Base-by-base conservation (phyloP, 495 filamentous ascomycete genomes). In the Podospora pseudopauciseta region DNA sequence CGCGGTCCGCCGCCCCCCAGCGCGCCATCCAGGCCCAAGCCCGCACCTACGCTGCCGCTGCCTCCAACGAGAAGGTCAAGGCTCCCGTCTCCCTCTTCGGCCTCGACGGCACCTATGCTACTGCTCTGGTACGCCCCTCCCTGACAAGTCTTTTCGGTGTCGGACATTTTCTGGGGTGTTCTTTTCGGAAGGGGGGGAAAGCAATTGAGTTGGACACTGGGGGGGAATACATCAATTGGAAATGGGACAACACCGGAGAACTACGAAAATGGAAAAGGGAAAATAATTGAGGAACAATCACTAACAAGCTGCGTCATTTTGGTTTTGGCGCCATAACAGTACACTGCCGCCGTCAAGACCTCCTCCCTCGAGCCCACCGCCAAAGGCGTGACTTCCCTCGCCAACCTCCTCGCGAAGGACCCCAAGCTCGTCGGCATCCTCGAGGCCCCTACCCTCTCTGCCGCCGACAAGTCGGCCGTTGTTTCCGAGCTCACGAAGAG, bases 51-150 rank as follows among this genome's bases (percentile, higher is more conserved):
- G 94, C 95, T 79, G 82, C 86, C 66, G 84, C 92, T 69, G 83
- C 86, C 66, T 74, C 81, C 65, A 68, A 74, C 65, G 86, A 88
- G 75, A 86, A 88, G 60, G 82, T 88, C 76, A 94, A 91, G 85
- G 88, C 94, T 70, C 95, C 95, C 64, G 86, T 97, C 77, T 87
- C 93, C 65, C 85, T 99, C 71, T 99, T 91, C 82, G 95, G 95
- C 69, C 85, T 99, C 82, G 95, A 97, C 80, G 95, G 95, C 75
- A 98, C 94, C 76, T 99, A 99, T 84, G 96, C 95, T 76, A 92
- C 88, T 85, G 95, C 95, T 84, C 85, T 99, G 89, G 95, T 99
- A 92, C 79, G 88, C 81, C 67, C 70, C 70, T 70, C 27, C 57
- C 49, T 60, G 64, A 65, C 65, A 60, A 27, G 58, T 60, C 66